A percentile compares a stretch with the other conserved stretches of the same genome.
These are phyloP conservation scores for Capillidium rhysosporum DNA, from an alignment of 371 early-diverging fungal genomes.

Conservation along the genomic window DNA sequence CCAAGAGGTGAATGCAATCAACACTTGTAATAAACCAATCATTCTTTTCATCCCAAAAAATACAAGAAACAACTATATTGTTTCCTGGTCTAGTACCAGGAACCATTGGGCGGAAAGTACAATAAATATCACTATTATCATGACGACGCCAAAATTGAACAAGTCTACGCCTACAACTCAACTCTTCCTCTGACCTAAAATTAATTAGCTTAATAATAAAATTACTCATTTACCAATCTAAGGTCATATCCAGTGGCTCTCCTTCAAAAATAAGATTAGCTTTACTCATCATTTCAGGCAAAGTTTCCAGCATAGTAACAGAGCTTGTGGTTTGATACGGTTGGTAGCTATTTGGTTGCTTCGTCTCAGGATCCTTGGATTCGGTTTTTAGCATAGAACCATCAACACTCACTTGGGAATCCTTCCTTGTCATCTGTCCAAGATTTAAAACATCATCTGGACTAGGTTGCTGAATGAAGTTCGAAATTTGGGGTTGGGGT, in stretches of 20 bases:
- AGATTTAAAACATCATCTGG: too few species aligned
- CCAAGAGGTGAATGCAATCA: conserved; percentile 55
- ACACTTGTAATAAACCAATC: conserved; percentile 62
- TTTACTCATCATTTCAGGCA: conserved; percentile 12
- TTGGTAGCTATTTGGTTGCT: too few species aligned
- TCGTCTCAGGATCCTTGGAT: too few species aligned
- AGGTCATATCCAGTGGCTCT: conserved; percentile 33
- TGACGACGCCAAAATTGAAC: conserved; percentile 51
- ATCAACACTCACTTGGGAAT: too few species aligned
- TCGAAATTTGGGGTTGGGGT: too few species aligned
- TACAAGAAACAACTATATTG: conserved; percentile 56
- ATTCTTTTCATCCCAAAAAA: conserved; percentile 53
- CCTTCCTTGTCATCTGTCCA: too few species aligned
- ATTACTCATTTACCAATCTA: conserved; percentile 18
- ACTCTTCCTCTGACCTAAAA: conserved; percentile 30
- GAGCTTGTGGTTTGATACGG: too few species aligned
- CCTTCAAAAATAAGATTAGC: conserved; percentile 41
- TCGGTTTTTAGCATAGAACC: too few species aligned
- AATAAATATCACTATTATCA: conserved; percentile 33
- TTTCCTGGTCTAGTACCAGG: conserved; percentile 27
- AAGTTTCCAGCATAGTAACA: background rate
- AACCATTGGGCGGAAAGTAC: conserved; percentile 32
- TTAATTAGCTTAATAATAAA: background rate
- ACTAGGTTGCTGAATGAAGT: too few species aligned
- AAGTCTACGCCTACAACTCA: conserved; percentile 35